Conservation (phyloP, 257 asterid species). For the Anisodus acutangulus region DNA sequence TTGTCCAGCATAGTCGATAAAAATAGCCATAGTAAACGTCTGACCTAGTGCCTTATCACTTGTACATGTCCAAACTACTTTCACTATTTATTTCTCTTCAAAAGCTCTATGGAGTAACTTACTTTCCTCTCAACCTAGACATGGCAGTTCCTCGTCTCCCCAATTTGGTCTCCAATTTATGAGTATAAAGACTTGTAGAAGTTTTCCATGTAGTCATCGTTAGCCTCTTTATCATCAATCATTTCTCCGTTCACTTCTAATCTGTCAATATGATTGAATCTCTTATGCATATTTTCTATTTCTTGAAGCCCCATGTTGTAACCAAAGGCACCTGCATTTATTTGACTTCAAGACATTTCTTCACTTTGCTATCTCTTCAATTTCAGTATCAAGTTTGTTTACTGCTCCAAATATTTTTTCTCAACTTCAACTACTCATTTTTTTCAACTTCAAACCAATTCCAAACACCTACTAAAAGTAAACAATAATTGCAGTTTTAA, state of each 20-base stretch:
- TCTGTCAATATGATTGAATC: too few species aligned
- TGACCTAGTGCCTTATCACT: not conserved
- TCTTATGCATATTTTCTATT: too few species aligned
- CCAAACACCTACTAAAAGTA: not conserved
- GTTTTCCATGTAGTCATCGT: not conserved
- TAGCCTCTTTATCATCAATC: too few species aligned
- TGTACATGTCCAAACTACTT: not conserved
- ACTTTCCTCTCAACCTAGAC: slow-evolving; percentile 1
- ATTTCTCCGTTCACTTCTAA: too few species aligned
- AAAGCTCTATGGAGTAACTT: not conserved
- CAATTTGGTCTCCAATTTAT: not conserved
- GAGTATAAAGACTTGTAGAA: not conserved
- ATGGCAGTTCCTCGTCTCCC: not conserved
- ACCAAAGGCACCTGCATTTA: too few species aligned
- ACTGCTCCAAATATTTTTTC: too few species aligned
- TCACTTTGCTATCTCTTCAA: too few species aligned
- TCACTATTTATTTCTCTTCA: not conserved
- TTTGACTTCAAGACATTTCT: too few species aligned
- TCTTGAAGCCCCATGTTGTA: too few species aligned
- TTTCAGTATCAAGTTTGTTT: too few species aligned
- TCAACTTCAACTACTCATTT: not conserved
- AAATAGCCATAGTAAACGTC: too few species aligned
- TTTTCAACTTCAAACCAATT: not conserved
- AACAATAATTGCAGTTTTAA: not conserved
- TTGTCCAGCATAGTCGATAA: not conserved